These are phyloP conservation scores for Medicago ruthenica DNA, from an alignment of 306 rosid genomes.

Conservation along the genomic window DNA sequence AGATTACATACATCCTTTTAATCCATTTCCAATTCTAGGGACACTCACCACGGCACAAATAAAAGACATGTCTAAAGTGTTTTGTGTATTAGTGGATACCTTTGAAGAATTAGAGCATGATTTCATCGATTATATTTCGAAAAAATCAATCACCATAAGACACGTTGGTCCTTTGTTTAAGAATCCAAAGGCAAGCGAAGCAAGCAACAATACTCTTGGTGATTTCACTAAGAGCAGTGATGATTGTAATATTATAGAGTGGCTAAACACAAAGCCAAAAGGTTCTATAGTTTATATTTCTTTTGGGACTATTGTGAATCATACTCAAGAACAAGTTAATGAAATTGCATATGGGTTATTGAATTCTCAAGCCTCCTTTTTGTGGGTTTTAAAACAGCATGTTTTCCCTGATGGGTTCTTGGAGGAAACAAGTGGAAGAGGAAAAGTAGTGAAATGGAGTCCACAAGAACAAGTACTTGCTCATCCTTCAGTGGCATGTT, in stretches of 20 bases:
- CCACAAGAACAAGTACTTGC: conserved; percentile 57
- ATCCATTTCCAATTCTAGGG: conserved; percentile 36
- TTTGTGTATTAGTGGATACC: conserved; percentile 64
- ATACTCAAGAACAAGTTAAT: conserved; percentile 59
- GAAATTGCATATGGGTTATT: conserved; percentile 68
- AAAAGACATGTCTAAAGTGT: conserved; percentile 48
- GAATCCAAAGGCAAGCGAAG: conserved; percentile 27
- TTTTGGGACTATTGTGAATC: conserved; percentile 62
- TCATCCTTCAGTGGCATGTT: conserved; percentile 67
- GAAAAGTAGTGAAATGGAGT: too few relatives aligned
- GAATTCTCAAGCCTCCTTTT: conserved; percentile 52
- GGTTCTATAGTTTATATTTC: conserved; percentile 68
- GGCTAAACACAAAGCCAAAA: conserved; percentile 56
- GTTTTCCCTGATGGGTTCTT: conserved; percentile 56
- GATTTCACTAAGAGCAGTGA: conserved; percentile 55
- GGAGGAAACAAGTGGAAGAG: conserved; percentile 34
- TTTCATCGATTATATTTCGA: conserved; percentile 41
- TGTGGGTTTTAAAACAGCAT: conserved; percentile 67
- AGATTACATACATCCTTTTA: conserved; percentile 31
- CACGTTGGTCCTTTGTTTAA: conserved; percentile 70
- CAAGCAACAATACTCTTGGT: conserved; percentile 41
- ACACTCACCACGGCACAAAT: conserved; percentile 41
- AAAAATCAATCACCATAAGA: conserved; percentile 39
- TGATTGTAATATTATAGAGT: conserved; percentile 52
- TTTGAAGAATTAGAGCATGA: conserved; percentile 64